A percentile compares a stretch with the other conserved stretches of the same genome.
Conservation (phyloP, 2,329 filamentous ascomycete species). For the Xylaria hypoxylon region DNA sequence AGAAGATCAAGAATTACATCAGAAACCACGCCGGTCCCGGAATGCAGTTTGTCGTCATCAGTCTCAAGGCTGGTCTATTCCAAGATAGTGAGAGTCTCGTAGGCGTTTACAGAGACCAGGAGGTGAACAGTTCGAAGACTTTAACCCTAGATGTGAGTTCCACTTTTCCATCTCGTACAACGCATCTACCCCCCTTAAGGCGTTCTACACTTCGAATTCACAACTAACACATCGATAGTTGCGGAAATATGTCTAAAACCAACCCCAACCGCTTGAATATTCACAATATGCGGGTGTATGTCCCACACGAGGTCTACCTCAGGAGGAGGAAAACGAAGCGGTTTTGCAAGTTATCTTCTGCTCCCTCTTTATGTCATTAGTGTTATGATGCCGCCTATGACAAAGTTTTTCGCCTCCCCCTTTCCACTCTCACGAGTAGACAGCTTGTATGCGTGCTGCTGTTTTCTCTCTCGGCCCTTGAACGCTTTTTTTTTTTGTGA, state of each 20-base stretch:
- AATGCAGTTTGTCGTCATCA: constrained; percentile 99
- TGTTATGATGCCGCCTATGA: constrained; percentile 25
- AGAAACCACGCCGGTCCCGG: constrained; percentile 92
- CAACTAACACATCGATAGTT: constrained; percentile 46
- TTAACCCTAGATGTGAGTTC: constrained; percentile 92
- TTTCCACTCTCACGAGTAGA: constrained; percentile 16
- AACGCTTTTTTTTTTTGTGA: background rate
- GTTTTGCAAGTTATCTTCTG: constrained; percentile 9
- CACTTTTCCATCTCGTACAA: background rate
- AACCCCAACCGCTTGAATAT: background rate
- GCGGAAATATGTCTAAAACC: constrained; percentile 44
- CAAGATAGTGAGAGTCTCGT: constrained; percentile 96
- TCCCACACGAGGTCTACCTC: background rate
- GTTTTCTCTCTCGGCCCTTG: background rate
- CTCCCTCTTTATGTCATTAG: background rate
- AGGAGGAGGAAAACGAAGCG: constrained; percentile 5
- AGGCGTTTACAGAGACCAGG: constrained; percentile 94
- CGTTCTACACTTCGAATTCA: background rate
- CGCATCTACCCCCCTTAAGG: background rate
- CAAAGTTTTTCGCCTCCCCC: background rate
- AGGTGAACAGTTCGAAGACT: constrained; percentile 89
- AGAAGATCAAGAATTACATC: constrained; percentile 96
- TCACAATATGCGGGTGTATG: background rate
- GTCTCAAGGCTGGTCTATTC: constrained; percentile 93
- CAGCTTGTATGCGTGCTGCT: constrained; percentile 10